These are phyloP conservation scores for Saccharomycopsis sp. DNA, from an alignment of 805 yeast species.

Conservation along the genomic window DNA sequence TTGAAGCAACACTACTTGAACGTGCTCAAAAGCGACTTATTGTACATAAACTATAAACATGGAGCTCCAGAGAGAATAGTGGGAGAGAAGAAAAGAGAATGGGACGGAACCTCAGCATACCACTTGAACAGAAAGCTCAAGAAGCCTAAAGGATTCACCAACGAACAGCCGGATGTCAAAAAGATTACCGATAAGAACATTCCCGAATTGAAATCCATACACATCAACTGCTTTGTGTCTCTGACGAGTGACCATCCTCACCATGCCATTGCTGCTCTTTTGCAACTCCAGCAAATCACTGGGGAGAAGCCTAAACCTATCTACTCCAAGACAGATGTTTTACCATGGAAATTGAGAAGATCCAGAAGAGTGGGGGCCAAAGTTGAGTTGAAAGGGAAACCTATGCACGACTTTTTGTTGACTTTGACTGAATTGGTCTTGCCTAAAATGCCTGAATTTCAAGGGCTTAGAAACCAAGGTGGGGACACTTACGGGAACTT, in stretches of 20 bases:
- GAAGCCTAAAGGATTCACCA: constrained; percentile 69
- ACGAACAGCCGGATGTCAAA: constrained; percentile 66
- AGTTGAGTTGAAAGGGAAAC: constrained; percentile 66
- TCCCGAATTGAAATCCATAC: constrained; percentile 63
- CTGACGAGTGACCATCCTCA: constrained; percentile 65
- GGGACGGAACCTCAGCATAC: constrained; percentile 88
- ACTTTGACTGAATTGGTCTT: constrained; percentile 88
- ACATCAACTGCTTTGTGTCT: constrained; percentile 69
- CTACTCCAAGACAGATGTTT: constrained; percentile 71
- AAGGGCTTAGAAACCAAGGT: constrained; percentile 60
- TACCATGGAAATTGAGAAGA: constrained; percentile 78
- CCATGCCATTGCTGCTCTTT: constrained; percentile 65
- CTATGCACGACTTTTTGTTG: constrained; percentile 76
- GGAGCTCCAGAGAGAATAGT: constrained; percentile 37
- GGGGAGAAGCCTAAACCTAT: constrained; percentile 74
- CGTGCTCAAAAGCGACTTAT: constrained; percentile 67
- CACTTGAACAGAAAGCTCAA: constrained; percentile 74
- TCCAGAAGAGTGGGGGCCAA: constrained; percentile 92
- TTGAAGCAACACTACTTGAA: constrained; percentile 68
- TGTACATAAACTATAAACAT: constrained; percentile 73
- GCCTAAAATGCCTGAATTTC: constrained; percentile 85
- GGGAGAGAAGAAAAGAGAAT: constrained; percentile 71
- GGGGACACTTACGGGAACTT: constrained; percentile 87
- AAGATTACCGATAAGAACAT: constrained; percentile 63
- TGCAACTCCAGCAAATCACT: constrained; percentile 90